phyloP scores from a whole-genome alignment of 768 basidiomycete species.

The Pisolithus orientalis region DNA sequence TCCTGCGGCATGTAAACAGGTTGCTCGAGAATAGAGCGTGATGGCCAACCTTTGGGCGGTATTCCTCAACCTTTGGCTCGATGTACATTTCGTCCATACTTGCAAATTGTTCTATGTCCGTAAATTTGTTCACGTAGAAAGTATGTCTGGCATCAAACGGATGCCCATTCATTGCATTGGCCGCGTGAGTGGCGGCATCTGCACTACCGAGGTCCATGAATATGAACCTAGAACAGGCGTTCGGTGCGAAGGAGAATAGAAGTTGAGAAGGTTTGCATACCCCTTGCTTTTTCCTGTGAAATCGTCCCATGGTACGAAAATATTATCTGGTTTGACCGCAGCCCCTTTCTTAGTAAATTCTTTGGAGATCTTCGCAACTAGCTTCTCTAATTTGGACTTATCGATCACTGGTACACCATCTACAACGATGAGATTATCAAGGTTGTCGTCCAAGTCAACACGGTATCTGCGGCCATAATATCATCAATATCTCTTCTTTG shows the following conservation, averaged over 20 bases:
- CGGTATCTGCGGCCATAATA: conserved; percentile 56
- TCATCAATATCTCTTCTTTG: conserved; percentile 3
- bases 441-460: conserved; percentile 74
- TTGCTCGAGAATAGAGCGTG: background rate
- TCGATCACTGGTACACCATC: conserved; percentile 92
- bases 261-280: conserved; percentile 36
- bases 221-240: conserved; percentile 48
- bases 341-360: conserved; percentile 81
- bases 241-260: conserved; percentile 1
- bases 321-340: conserved; percentile 66
- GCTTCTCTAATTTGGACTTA: conserved; percentile 73
- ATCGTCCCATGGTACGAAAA: conserved; percentile 88
- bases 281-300: conserved; percentile 84
- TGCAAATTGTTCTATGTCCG: conserved; percentile 81
- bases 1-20: conserved; percentile 47
- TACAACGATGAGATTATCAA: conserved; percentile 89
- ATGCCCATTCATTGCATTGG: conserved; percentile 64
- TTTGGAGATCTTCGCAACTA: conserved; percentile 75
- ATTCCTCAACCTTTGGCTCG: conserved; percentile 71
- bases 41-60: conserved; percentile 57
- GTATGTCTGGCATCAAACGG: conserved; percentile 85
- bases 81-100: conserved; percentile 71
- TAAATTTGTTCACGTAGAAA: conserved; percentile 81
- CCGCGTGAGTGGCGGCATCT: conserved; percentile 65
- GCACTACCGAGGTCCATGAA: conserved; percentile 74